A percentile compares a stretch with the other conserved stretches of the same genome.
These are phyloP conservation scores for Penicillium simplicissimum DNA, from an alignment of 495 filamentous ascomycete species.

Conservation along the genomic window DNA sequence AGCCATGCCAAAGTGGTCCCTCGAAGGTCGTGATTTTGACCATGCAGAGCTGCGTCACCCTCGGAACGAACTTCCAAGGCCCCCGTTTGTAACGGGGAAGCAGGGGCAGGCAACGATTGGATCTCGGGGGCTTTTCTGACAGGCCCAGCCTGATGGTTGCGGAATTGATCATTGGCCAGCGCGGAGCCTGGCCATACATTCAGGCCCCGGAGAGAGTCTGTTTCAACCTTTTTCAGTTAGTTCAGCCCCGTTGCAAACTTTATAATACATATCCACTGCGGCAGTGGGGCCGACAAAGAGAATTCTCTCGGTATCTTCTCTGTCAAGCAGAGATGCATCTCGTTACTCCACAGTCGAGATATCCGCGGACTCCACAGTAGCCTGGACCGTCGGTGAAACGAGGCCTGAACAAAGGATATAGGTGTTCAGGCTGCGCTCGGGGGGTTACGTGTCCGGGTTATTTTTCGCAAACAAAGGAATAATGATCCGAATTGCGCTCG, in stretches of 20 bases:
- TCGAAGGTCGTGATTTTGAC: background rate
- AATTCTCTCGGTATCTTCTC: background rate
- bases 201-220: background rate
- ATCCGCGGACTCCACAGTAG: background rate
- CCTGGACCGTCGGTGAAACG: background rate
- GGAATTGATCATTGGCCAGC: slow-evolving; percentile 15
- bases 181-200: background rate
- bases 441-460: background rate
- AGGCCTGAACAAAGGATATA: background rate
- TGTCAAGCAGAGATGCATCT: background rate
- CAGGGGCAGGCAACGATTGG: slow-evolving; percentile 19
- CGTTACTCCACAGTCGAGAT: background rate
- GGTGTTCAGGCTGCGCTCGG: background rate
- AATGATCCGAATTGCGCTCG: background rate
- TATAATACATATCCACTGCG: background rate
- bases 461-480: background rate
- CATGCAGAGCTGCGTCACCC: slow-evolving; percentile 1
- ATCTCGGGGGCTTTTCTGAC: slow-evolving; percentile 13
- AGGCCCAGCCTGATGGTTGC: slow-evolving; percentile 6
- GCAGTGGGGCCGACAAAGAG: background rate
- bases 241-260: background rate
- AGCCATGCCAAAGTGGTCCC: slow-evolving; percentile 7
- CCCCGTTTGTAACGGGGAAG: slow-evolving; percentile 7
- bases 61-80: slow-evolving; percentile 2
- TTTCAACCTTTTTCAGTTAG: background rate